Percentiles rank a stretch among this genome's conserved stretches.
These are phyloP conservation scores for Starmerella bacillaris DNA, from an alignment of 805 yeast species.

Conservation along the genomic window DNA sequence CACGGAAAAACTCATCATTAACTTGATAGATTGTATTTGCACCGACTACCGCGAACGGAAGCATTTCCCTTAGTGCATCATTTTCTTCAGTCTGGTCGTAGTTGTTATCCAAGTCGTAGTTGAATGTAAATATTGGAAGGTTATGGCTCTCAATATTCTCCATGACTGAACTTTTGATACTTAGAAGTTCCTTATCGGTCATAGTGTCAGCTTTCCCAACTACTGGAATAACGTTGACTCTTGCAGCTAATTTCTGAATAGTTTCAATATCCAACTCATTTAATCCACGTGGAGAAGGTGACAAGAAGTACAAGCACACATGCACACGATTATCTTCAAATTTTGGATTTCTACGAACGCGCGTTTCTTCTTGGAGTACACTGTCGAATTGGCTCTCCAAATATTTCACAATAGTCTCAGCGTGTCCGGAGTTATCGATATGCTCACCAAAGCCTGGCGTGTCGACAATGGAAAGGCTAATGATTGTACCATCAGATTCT, in stretches of 20 bases:
- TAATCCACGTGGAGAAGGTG: conserved; percentile 33
- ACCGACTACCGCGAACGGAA: conserved; percentile 51
- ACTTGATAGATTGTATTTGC: conserved; percentile 26
- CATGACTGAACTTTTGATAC: conserved; percentile 36
- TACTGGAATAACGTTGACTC: conserved; percentile 71
- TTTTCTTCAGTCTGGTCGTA: conserved; percentile 25
- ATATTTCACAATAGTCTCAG: conserved; percentile 33
- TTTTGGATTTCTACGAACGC: conserved; percentile 71
- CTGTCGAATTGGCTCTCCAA: conserved; percentile 52
- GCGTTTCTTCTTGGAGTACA: conserved; percentile 65
- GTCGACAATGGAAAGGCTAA: conserved; percentile 41
- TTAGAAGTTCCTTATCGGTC: conserved; percentile 41
- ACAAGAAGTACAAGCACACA: conserved; percentile 60
- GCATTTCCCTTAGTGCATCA: conserved; percentile 27
- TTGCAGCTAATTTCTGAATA: conserved; percentile 48
- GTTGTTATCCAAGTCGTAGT: conserved; percentile 42
- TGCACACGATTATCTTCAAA: conserved; percentile 62
- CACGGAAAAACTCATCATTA: conserved; percentile 27
- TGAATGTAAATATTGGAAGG: conserved; percentile 58
- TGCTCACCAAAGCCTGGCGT: conserved; percentile 68
- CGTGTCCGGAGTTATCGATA: conserved; percentile 38
- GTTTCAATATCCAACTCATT: conserved; percentile 57
- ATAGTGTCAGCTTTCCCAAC: conserved; percentile 66
- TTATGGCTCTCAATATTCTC: conserved; percentile 39
- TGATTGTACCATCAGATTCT: conserved; percentile 37